Percentiles rank a stretch among this genome's conserved stretches.
Conservation (phyloP, 768 basidiomycete species). For the Agrocybe chaxingu region DNA sequence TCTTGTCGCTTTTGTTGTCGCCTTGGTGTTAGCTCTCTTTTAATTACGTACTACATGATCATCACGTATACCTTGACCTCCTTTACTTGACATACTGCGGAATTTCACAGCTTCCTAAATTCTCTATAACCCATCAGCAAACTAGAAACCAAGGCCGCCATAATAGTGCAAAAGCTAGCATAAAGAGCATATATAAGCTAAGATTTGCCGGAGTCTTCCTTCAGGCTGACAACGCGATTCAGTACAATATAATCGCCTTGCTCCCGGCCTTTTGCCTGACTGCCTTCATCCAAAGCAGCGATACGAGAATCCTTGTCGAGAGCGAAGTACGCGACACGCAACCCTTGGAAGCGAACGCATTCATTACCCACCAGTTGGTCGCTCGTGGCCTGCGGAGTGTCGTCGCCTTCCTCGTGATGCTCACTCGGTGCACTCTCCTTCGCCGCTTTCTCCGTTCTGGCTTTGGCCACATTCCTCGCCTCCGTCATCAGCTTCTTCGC, state of each 20-base stretch:
- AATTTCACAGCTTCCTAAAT: conserved; percentile 23
- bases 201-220: conserved; percentile 87
- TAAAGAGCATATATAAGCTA: conserved; percentile 7
- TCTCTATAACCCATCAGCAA: background rate
- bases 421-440: conserved; percentile 36
- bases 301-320: conserved; percentile 84
- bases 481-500: conserved; percentile 63
- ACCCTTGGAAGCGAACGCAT: conserved; percentile 93
- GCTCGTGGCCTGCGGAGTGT: conserved; percentile 69
- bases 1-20: conserved; percentile 7
- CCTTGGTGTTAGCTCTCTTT: conserved; percentile 14
- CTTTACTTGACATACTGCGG: conserved; percentile 21
- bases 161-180: background rate
- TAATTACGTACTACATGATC: conserved; percentile 21
- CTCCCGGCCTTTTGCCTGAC: conserved; percentile 37
- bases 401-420: conserved; percentile 30
- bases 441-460: conserved; percentile 58
- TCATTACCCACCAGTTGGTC: conserved; percentile 87
- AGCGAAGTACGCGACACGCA: conserved; percentile 93
- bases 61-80: conserved; percentile 27
- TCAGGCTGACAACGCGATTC: conserved; percentile 90
- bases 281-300: conserved; percentile 57
- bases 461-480: conserved; percentile 63
- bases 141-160: background rate
- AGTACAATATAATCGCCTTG: conserved; percentile 82